These are phyloP conservation scores for Aspergillus latus DNA, from an alignment of 2,329 filamentous ascomycete genomes.

Conservation along the genomic window DNA sequence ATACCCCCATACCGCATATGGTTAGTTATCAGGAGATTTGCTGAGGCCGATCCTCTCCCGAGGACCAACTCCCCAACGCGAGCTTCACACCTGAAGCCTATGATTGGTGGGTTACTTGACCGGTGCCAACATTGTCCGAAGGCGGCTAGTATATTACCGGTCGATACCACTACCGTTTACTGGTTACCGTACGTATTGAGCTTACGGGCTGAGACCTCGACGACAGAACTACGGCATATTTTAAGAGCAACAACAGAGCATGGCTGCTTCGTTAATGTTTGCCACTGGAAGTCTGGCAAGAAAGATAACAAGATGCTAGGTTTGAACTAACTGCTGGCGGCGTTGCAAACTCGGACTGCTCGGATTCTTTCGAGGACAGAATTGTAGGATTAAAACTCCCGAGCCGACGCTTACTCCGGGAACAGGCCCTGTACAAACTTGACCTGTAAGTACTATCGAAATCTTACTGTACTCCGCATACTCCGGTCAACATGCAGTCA, in stretches of 20 bases:
- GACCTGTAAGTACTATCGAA: background rate
- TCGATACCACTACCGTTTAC: too few relatives aligned
- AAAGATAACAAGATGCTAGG: too few relatives aligned
- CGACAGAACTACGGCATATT: background rate
- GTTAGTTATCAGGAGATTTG: constrained; percentile 14
- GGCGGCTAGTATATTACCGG: constrained; percentile 4
- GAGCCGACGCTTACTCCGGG: too few relatives aligned
- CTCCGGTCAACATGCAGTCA: background rate
- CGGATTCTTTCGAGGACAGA: too few relatives aligned
- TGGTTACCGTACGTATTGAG: background rate
- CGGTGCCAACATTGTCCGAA: constrained; percentile 15
- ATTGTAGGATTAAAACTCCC: background rate
- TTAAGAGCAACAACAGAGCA: background rate
- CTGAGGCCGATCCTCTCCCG: constrained; percentile 21
- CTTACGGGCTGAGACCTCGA: background rate
- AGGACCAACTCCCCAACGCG: constrained; percentile 14
- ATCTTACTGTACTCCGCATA: background rate
- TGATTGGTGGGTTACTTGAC: constrained; percentile 11
- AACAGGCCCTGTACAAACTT: too few relatives aligned
- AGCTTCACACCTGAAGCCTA: background rate
- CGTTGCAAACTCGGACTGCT: too few relatives aligned
- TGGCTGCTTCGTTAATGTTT: background rate
- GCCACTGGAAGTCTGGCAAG: background rate
- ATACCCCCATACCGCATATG: background rate
- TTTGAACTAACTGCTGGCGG: too few relatives aligned